Conservation (phyloP, 176 grass and related monocot genomes). For the Ampelocalamus luodianensis region DNA sequence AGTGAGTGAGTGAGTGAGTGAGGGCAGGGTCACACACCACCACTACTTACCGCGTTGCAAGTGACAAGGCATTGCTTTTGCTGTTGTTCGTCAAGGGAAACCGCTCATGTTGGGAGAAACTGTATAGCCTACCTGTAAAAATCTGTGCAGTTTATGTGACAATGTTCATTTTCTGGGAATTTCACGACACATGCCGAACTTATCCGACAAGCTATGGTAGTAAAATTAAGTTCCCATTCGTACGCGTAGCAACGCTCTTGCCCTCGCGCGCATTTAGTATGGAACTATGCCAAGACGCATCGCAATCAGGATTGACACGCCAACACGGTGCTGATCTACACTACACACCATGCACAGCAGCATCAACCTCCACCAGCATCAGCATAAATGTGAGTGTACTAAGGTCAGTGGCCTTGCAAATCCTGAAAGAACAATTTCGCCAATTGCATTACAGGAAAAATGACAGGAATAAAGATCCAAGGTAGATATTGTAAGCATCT, state of each 20-base stretch:
- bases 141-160: neutral
- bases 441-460: neutral
- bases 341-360: neutral
- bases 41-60: neutral
- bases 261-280: no score
- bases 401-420: neutral
- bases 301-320: neutral
- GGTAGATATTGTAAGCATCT: neutral
- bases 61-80: neutral
- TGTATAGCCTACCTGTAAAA: neutral
- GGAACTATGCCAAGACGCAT: neutral
- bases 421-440: neutral
- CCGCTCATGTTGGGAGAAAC: neutral
- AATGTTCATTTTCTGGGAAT: neutral
- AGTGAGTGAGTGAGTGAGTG: constrained; percentile 36
- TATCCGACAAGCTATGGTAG: neutral
- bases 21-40: constrained; percentile 43
- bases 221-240: no score
- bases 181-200: neutral
- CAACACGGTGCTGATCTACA: neutral
- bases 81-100: neutral
- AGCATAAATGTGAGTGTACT: constrained; percentile 25
- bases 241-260: neutral
- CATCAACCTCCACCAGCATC: neutral
- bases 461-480: neutral